Conservation (phyloP, 1,284 basidiomycete species). For the Tilletia setariae region DNA sequence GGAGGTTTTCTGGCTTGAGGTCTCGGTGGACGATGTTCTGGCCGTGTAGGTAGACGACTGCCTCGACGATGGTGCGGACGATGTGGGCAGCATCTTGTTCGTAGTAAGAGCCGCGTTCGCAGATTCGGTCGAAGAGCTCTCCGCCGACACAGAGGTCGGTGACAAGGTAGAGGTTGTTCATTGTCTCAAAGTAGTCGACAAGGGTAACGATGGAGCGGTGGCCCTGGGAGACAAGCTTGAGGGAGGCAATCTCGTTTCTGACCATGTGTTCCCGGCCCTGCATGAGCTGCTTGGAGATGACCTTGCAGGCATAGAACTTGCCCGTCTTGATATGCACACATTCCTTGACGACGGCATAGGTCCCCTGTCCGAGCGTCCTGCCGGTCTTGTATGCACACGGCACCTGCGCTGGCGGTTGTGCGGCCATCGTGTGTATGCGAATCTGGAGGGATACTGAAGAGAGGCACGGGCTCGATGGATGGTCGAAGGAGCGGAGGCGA, state of each 20-base stretch:
- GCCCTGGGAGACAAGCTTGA: slow-evolving; percentile 90
- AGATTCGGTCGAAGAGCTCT: slow-evolving; percentile 97
- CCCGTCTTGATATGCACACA: slow-evolving; percentile 92
- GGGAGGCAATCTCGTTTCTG: slow-evolving; percentile 90
- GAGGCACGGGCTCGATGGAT: not conserved
- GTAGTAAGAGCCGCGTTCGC: slow-evolving; percentile 93
- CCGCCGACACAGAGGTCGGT: slow-evolving; percentile 97
- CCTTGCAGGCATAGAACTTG: slow-evolving; percentile 56
- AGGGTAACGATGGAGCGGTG: slow-evolving; percentile 69
- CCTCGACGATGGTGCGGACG: slow-evolving; percentile 77
- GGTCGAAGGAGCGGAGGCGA: too few species aligned
- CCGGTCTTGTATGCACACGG: slow-evolving; percentile 54
- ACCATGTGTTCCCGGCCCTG: slow-evolving; percentile 65
- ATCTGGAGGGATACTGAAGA: not conserved
- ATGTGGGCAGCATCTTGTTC: slow-evolving; percentile 91
- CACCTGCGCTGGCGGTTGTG: slow-evolving; percentile 28
- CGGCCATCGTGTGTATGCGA: not conserved
- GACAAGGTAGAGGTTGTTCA: slow-evolving; percentile 78
- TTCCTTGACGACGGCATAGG: slow-evolving; percentile 87
- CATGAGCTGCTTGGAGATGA: slow-evolving; percentile 90
- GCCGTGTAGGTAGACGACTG: slow-evolving; percentile 87
- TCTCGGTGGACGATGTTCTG: slow-evolving; percentile 97
- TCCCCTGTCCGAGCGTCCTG: slow-evolving; percentile 70
- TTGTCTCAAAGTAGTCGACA: slow-evolving; percentile 97
- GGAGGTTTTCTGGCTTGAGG: slow-evolving; percentile 93